Evolutionary conservation across 306 rosid genomes (phyloP).

Genomic region (Datisca glomerata): DNA sequence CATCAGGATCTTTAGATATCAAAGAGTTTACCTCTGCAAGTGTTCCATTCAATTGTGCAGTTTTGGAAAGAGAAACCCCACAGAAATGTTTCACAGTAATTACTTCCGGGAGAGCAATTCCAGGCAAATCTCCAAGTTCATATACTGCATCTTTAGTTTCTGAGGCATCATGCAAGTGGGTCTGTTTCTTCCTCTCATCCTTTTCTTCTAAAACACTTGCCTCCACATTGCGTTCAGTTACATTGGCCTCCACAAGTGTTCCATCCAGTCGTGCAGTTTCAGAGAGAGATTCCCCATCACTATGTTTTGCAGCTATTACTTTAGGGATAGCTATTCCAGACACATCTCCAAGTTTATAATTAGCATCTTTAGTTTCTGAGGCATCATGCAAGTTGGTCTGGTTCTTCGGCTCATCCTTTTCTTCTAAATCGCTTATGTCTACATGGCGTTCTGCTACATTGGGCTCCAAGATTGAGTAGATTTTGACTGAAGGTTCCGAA

Average conservation of each 20-base stretch:
- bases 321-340: too few species aligned
- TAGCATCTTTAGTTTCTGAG: too few species aligned
- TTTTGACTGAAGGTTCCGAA: conserved; percentile 14
- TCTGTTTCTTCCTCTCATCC: too few species aligned
- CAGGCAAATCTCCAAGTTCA: too few species aligned
- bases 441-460: conserved; percentile 12
- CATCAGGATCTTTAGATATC: conserved; percentile 1
- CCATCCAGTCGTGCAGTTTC: neutral
- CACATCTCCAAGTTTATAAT: too few species aligned
- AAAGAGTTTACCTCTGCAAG: conserved; percentile 1
- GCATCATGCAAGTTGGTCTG: too few species aligned
- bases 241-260: neutral
- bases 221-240: neutral
- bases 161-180: too few species aligned
- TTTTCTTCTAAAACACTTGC: too few species aligned
- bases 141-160: too few species aligned
- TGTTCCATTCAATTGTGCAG: conserved; percentile 4
- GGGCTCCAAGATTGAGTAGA: conserved; percentile 10
- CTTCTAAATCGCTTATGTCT: conserved; percentile 7
- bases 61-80: neutral
- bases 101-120: too few species aligned
- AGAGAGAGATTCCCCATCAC: too few species aligned
- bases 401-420: conserved; percentile 16
- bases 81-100: too few species aligned
- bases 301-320: conserved; percentile 4